Base-by-base conservation (phyloP, 768 basidiomycete genomes). In the Suillus variegatus region DNA sequence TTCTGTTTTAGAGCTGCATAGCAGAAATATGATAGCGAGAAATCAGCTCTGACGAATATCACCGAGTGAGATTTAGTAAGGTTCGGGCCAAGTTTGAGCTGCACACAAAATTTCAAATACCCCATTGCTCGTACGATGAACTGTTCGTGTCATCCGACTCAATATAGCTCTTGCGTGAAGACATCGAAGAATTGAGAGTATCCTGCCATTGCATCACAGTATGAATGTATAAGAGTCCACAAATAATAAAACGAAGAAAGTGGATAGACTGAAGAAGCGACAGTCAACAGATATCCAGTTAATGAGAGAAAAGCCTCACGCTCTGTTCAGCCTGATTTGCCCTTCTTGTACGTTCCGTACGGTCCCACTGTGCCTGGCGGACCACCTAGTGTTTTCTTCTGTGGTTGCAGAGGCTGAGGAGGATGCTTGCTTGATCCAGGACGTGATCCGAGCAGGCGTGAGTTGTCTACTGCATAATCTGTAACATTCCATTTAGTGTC, bases 331-430 rank as follows among this genome's bases (percentile, higher is more conserved):
- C 57, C 58, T 20, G 58, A 1, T 43, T 60, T 60, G 28, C 58
- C 43, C 41, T 60, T 60, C 58, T 83, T 83, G 63, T 79, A 80
- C 43, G 81, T 78, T 46, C 79, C 84, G 67, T 78, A 85, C 54
- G 80, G 80, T 5, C 83, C 82, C 2, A 80, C 75, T 2, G 75
- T 76, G 38, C 80, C 73, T 47, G 74, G 74, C 32, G 73, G 71
- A 2, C 79, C 79, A n/a, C 76, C 77, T 10, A 80, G 54, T 57
- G 70, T 67, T 65, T 70, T 75, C 60, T 67, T 74, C 62, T 67
- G 70, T 12, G 68, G 61, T 47, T 68, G 64, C 32, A 65, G 62
- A 18, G 49, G 25, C 28, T 60, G 58, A 43, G 18, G 6, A 28
- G 12, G 18, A 35, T 68, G 62, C 14, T 66, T 65, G 36, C 58